These are phyloP conservation scores for Neurospora discreta DNA, from an alignment of 495 filamentous ascomycete genomes.

Conservation along the genomic window DNA sequence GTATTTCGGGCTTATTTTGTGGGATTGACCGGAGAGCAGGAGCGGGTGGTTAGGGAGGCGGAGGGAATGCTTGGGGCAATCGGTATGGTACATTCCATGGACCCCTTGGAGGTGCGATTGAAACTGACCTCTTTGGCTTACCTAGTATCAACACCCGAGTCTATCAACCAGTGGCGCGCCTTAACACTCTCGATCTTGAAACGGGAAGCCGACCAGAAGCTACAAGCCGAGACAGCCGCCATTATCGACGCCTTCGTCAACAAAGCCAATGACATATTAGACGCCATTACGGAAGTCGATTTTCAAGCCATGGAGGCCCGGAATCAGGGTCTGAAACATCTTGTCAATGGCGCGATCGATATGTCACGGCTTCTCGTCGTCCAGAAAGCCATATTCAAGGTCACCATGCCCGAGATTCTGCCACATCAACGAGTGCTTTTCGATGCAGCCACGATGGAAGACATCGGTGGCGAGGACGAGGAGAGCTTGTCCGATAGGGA, in stretches of 20 bases:
- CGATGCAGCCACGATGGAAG: conserved; percentile 42
- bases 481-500: conserved; percentile 32
- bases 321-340: conserved; percentile 32
- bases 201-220: conserved; percentile 30
- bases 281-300: conserved; percentile 26
- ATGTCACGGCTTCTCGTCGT: conserved; percentile 39
- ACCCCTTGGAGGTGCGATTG: too few species aligned
- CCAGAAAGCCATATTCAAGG: conserved; percentile 41
- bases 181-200: conserved; percentile 40
- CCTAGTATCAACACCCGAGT: conserved; percentile 30
- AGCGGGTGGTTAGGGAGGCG: conserved; percentile 27
- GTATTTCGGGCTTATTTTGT: conserved; percentile 44
- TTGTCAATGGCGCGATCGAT: conserved; percentile 37
- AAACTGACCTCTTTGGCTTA: neutral
- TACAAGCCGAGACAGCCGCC: conserved; percentile 28
- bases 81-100: conserved; percentile 18
- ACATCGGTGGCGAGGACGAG: conserved; percentile 46
- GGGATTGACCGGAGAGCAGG: conserved; percentile 34
- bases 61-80: conserved; percentile 34
- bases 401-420: conserved; percentile 39
- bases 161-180: conserved; percentile 45
- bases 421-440: conserved; percentile 38
- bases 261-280: conserved; percentile 28
- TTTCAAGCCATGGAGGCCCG: conserved; percentile 28
- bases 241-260: conserved; percentile 26